Conservation (phyloP, 2,329 filamentous ascomycete species). For the Calonectria honghensis region DNA sequence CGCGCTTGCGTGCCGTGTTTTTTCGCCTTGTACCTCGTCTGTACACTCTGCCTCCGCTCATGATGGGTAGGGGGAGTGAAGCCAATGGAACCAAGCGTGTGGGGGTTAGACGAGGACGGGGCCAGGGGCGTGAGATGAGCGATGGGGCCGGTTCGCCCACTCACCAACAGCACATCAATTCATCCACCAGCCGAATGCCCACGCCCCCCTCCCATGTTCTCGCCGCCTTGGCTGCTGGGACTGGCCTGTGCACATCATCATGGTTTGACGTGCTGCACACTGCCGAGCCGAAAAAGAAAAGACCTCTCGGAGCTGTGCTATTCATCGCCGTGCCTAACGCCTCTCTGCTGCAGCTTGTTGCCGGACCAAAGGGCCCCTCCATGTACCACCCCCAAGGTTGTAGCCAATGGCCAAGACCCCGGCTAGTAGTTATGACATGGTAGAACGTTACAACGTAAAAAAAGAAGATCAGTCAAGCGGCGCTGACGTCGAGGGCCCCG, state of each 20-base stretch:
- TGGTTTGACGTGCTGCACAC: constrained; percentile 26
- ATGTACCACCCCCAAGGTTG: constrained; percentile 16
- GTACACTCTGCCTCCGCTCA: neutral
- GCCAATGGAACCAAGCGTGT: constrained; percentile 8
- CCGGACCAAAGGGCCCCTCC: constrained; percentile 7
- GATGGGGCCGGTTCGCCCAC: constrained; percentile 24
- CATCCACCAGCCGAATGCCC: constrained; percentile 12
- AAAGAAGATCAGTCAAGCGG: constrained; percentile 3
- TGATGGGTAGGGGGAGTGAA: constrained; percentile 28
- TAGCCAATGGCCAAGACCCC: constrained; percentile 23
- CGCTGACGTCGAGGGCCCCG: constrained; percentile 32
- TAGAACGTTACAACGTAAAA: constrained; percentile 18
- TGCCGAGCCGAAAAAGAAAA: constrained; percentile 22
- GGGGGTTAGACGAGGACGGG: neutral
- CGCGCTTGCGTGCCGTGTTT: constrained; percentile 2
- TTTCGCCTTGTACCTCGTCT: constrained; percentile 14
- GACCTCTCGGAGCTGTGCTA: constrained; percentile 14
- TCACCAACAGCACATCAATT: constrained; percentile 8
- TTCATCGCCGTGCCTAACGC: constrained; percentile 16
- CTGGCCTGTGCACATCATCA: constrained; percentile 26
- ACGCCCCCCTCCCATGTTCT: constrained; percentile 10
- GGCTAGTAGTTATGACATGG: constrained; percentile 27
- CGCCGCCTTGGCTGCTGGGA: constrained; percentile 2
- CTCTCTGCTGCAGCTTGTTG: constrained; percentile 24
- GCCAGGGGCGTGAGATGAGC: constrained; percentile 22